Evolutionary conservation across 768 basidiomycete species (phyloP), one percentile per base, ranked within the genome.

Genomic region (Hemileccinum impolitum): DNA sequence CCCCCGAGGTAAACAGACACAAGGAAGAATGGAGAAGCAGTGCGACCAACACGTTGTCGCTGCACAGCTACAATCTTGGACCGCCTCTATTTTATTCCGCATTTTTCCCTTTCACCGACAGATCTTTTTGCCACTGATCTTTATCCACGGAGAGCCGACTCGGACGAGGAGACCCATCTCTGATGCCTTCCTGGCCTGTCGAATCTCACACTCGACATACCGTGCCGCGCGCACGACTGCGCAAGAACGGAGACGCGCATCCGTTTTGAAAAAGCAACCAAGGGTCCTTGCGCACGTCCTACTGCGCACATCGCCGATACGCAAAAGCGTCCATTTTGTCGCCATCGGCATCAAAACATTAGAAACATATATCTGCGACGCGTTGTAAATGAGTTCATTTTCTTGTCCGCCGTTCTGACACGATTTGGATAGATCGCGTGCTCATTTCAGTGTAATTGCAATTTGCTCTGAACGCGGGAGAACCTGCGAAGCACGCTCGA

Each of bases 41-140:
- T 43, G 50, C 47, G 47, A 48, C 43, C 47, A 55, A 62, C 61
- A 64, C 62, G 62, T 64, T 64, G 36, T 38, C 25, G 28, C 46
- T 23, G 37, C 53, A 45, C 53, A 50, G 45, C 45, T 51, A 17
- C 43, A 25, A 30, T 46, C 45, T 37, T 25, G 45, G 25, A 26
- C 19, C 14, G 36, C 32, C 21, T 41, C 43, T 41, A 32, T 45
- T 43, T 18, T 50, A 2, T 18, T 17, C 31, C 39, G 21, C 37
- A 14, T 43, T 19, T 17, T 13, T 11, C 37, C 23, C 19, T 30
- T 23, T 39, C 38, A 26, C 19, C 44, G 47, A 43, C 41, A 11
- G 30, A 38, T 52, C 52, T 47, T 7, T 46, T 47, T 47, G 39
- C 28, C 28, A 47, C 39, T 23, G 30, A 47, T 47, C 30, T 10